Conservation (phyloP, 1,284 basidiomycete genomes). For the Pseudozyma sp. region DNA sequence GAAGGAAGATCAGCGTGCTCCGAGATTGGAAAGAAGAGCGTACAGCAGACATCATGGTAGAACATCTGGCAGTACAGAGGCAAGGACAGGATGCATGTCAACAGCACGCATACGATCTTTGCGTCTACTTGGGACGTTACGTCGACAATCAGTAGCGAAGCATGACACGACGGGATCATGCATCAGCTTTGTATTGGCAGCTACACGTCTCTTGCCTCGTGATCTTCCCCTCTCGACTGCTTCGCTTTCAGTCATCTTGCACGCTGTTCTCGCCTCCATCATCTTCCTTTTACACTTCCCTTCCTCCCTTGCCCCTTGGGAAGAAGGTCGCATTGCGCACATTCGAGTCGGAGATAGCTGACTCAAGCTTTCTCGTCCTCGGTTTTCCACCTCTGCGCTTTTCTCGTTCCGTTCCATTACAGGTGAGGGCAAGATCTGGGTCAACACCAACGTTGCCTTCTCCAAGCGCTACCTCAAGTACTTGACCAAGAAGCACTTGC, state of each 20-base stretch:
- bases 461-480: constrained; percentile 72
- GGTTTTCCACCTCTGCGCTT: constrained; percentile 32
- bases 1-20: not conserved
- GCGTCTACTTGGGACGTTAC: too few species aligned
- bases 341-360: constrained; percentile 52
- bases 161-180: too few species aligned
- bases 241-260: not conserved
- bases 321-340: constrained; percentile 36
- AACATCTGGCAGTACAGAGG: not conserved
- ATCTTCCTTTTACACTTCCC: not conserved
- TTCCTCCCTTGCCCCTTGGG: not conserved
- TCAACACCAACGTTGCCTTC: constrained; percentile 70
- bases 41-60: not conserved
- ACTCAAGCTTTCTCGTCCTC: constrained; percentile 55
- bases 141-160: too few species aligned
- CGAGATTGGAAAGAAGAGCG: not conserved
- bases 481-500: constrained; percentile 70
- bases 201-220: too few species aligned
- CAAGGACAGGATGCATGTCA: not conserved
- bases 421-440: constrained; percentile 70
- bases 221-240: too few species aligned
- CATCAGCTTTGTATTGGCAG: too few species aligned
- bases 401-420: constrained; percentile 15
- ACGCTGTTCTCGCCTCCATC: not conserved
- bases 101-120: too few species aligned